Percentiles rank a stretch among this genome's conserved stretches.
These are phyloP conservation scores for Tricholoma sp. DNA, from an alignment of 768 basidiomycete species.

Conservation along the genomic window DNA sequence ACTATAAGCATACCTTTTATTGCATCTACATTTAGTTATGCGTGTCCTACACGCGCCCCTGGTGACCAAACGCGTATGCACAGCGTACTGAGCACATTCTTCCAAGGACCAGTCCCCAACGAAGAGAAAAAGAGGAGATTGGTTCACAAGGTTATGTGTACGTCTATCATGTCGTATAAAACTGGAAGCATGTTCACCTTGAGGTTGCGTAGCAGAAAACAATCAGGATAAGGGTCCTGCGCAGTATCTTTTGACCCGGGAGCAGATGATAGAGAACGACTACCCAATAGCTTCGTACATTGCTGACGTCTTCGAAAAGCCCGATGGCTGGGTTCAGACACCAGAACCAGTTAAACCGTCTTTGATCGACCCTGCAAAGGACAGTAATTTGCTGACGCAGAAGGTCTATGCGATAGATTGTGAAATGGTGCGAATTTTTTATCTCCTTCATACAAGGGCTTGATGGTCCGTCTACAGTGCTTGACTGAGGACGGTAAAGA, in stretches of 20 bases:
- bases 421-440: constrained; percentile 74
- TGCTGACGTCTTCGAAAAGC: constrained; percentile 61
- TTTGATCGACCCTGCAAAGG: constrained; percentile 18
- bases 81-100: constrained; percentile 77
- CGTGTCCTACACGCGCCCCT: constrained; percentile 88
- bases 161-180: constrained; percentile 7
- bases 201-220: constrained; percentile 44
- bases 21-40: constrained; percentile 82
- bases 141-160: constrained; percentile 33
- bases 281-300: constrained; percentile 88
- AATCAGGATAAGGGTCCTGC: constrained; percentile 59
- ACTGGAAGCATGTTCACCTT: constrained; percentile 2
- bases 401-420: constrained; percentile 87
- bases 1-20: constrained; percentile 55
- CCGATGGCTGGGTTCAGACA: constrained; percentile 79
- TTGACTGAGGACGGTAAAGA: constrained; percentile 87
- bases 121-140: constrained; percentile 74
- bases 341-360: constrained; percentile 39
- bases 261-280: constrained; percentile 93
- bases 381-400: constrained; percentile 26
- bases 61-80: constrained; percentile 86
- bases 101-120: constrained; percentile 72
- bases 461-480: constrained; percentile 46
- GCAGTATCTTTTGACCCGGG: constrained; percentile 67
- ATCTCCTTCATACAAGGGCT: background rate